Conservation (phyloP, 2,329 filamentous ascomycete species). For the Pseudopyricularia cyperi region DNA sequence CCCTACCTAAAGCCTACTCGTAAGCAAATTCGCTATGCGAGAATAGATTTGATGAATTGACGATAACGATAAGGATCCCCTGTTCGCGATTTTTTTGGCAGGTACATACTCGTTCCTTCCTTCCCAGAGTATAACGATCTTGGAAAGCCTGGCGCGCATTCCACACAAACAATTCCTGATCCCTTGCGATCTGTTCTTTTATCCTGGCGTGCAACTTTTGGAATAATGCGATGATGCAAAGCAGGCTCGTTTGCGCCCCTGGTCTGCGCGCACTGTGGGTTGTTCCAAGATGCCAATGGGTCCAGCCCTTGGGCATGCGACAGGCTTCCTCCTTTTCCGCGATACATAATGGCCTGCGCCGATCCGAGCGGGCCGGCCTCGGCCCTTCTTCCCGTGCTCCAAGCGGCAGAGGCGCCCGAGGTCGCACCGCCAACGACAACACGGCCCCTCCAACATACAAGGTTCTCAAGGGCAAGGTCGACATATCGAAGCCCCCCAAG, state of each 20-base stretch:
- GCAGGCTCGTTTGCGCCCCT: not conserved
- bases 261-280: not conserved
- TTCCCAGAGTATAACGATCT: no score
- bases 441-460: slow-evolving; percentile 16
- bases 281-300: not conserved
- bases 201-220: not conserved
- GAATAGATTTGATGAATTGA: no score
- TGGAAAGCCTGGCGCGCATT: no score
- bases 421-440: slow-evolving; percentile 12
- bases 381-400: not conserved
- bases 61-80: not conserved
- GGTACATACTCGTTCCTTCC: no score
- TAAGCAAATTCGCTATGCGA: no score
- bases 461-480: slow-evolving; percentile 36
- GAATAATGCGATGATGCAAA: not conserved
- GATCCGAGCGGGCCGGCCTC: slow-evolving; percentile 1
- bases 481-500: slow-evolving; percentile 28
- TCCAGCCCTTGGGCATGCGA: not conserved
- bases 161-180: not conserved
- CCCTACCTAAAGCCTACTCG: no score
- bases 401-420: not conserved
- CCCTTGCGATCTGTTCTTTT: not conserved
- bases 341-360: slow-evolving; percentile 10
- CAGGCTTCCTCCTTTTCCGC: slow-evolving; percentile 10
- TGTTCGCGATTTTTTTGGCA: not conserved